Evolutionary conservation across 345 rosid genomes (phyloP).

Genomic region (Turnera subulata): DNA sequence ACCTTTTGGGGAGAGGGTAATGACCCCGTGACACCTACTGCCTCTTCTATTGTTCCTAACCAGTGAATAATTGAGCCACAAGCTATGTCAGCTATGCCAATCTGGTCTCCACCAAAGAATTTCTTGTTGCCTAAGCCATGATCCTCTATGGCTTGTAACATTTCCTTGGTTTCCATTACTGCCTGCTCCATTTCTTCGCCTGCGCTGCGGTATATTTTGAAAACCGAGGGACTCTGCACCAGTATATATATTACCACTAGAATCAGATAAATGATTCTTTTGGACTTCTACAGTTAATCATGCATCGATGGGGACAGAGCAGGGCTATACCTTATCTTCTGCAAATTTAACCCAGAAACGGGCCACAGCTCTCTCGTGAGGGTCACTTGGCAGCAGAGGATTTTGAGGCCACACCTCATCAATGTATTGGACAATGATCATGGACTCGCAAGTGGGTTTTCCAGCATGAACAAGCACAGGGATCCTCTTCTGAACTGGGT

Average conservation of each 20-base stretch:
- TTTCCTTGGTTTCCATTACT: not conserved
- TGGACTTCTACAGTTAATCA: no score
- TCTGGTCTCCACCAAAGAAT: slow-evolving; percentile 10
- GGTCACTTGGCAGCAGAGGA: slow-evolving; percentile 14
- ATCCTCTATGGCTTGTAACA: slow-evolving; percentile 10
- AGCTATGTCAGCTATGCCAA: slow-evolving; percentile 10
- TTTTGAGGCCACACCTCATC: slow-evolving; percentile 19
- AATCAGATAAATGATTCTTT: no score
- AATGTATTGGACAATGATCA: slow-evolving; percentile 13
- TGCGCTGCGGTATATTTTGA: no score
- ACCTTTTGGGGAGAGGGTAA: no score
- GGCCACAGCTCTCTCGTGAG: slow-evolving; percentile 11
- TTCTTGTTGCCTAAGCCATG: not conserved
- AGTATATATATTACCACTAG: no score
- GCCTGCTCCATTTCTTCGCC: slow-evolving; percentile 6
- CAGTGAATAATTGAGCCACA: slow-evolving; percentile 6
- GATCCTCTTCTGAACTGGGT: slow-evolving; percentile 16
- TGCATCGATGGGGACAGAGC: no score
- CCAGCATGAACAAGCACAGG: slow-evolving; percentile 16
- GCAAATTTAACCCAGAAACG: slow-evolving; percentile 19
- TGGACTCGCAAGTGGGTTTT: slow-evolving; percentile 9
- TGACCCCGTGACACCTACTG: no score
- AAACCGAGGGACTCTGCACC: no score
- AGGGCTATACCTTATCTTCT: slow-evolving; percentile 19
- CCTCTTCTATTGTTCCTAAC: slow-evolving; percentile 9